Evolutionary conservation across 2,329 filamentous ascomycete species (phyloP), one percentile per base, ranked within the genome.

Genomic region (Ascochyta fabae): DNA sequence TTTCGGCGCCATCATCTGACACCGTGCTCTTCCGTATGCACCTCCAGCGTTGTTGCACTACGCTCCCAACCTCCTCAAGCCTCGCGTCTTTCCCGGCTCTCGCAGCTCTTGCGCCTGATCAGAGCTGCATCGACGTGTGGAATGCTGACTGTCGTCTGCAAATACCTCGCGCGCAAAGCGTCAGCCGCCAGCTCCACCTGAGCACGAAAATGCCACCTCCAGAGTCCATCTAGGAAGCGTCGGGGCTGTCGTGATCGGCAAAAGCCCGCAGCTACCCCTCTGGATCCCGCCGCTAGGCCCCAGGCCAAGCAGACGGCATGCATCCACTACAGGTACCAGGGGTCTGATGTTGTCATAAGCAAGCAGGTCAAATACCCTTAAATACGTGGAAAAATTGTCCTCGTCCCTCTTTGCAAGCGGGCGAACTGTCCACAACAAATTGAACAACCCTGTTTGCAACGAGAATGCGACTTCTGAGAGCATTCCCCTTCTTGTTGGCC

Each of bases 261-360:
- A 46, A 51, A 61, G 60, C 59, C 51, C 57, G 48, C 67, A 69
- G 69, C 67, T 66, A 70, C 65, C 59, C 52, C 52, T 45, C 41
- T 46, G 15, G 23, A 34, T 46, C 27, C 67, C 65, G 64, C 65
- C 58, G 64, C 67, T 70, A 69, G 48, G 42, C 53, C 50, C 53
- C 57, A 54, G 59, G 53, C 62, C 56, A 63, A 64, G 45, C n/a
- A 57, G 55, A 29, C 50, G 54, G 46, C 49, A 64, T 66, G 65
- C 57, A 66, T 53, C 47, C 59, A 58, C 46, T 53, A 62, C 58
- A 64, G 56, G 44, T 60, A 57, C 61, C 56, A 49, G 46, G 48
- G 59, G 27, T 43, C 47, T 34, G 48, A 62, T 58, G 51, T 29
- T 62, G 61, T 58, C 57, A 64, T 58, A 29, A 48, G 34, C 43